Base-by-base conservation (phyloP, 331 rosid genomes). In the Rhamnella rubrinervis region DNA sequence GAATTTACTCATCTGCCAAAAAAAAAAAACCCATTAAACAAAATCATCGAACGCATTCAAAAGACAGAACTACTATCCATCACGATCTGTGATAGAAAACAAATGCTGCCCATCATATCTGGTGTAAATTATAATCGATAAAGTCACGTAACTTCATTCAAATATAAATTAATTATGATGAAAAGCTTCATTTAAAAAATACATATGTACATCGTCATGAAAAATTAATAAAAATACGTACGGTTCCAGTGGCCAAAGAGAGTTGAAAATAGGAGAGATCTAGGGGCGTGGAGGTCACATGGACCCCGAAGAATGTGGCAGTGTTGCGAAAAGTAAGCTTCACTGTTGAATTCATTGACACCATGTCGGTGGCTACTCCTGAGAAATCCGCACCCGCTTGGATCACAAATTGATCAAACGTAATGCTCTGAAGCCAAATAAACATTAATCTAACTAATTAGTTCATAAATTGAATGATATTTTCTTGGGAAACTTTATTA, bases 341-440 rank as follows among this genome's bases (percentile, higher is more conserved):
- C 66, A 91, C 84, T 4, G 98, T 81, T 20, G 97, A 84, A 69
- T 93, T 93, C 96, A 87, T 77, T 28, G 97, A 81, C 41, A 77
- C 88, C 88, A 93, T 62, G 47, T 82, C 82, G 0, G 98, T 93
- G 0, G 98, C 95, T 21, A 93, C 98, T 41, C 97, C 98, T 9
- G 97, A 79, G 72, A 49, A 21, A 66, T 93, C 98, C 13, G 87
- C 81, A 21, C 98, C 97, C 12, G 98, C 97, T 89, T 93, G 98
- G 59, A 93, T 78, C 67, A 83, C 80, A 71, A 93, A 93, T 60
- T 85, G 77, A 70, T 91, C 86, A 47, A 93, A 93, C 13, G 71
- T 38, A 74, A 93, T 84, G 70, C 95, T 91, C 96, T 91, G 91
- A 60, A 20, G 26, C 10, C 21, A 61, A 68, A 67, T 26, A 38